A percentile compares a stretch with the other conserved stretches of the same genome.
Conservation (phyloP, 225 moss, liverwort and hornwort genomes). For the Climacium dendroides region DNA sequence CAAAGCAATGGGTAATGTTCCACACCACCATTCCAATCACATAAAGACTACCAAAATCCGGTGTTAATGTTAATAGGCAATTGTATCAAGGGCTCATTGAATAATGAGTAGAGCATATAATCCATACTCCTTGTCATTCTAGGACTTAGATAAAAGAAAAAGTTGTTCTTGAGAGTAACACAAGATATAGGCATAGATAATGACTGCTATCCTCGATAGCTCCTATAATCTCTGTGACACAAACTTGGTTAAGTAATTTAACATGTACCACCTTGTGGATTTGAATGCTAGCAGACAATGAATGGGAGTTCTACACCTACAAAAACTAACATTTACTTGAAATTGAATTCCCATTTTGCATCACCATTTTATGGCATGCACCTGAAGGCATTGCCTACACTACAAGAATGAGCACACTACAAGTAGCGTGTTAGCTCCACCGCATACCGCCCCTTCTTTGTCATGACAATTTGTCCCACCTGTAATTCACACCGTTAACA, state of each 20-base stretch:
- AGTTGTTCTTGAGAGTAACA: neutral
- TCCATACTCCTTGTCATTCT: no score
- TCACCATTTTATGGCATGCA: neutral
- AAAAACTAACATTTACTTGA: neutral
- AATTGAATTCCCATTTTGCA: neutral
- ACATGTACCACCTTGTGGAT: neutral
- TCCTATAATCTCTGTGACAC: neutral
- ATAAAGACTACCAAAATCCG: neutral
- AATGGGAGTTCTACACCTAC: neutral
- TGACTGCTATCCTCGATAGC: neutral
- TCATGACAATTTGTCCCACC: constrained; percentile 78
- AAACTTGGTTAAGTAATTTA: neutral
- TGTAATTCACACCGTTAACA: constrained; percentile 1
- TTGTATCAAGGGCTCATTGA: neutral
- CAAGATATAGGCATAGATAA: neutral
- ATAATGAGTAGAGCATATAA: neutral
- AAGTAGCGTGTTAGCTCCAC: constrained; percentile 69
- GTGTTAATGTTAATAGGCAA: neutral
- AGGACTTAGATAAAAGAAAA: neutral
- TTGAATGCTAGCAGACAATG: neutral
- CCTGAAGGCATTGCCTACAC: neutral
- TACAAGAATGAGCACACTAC: constrained; percentile 10
- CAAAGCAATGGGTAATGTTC: neutral
- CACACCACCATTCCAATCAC: neutral
- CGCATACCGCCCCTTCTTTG: constrained; percentile 92